Evolutionary conservation across 306 rosid species (phyloP).

Genomic region (Pyrus betulifolia): DNA sequence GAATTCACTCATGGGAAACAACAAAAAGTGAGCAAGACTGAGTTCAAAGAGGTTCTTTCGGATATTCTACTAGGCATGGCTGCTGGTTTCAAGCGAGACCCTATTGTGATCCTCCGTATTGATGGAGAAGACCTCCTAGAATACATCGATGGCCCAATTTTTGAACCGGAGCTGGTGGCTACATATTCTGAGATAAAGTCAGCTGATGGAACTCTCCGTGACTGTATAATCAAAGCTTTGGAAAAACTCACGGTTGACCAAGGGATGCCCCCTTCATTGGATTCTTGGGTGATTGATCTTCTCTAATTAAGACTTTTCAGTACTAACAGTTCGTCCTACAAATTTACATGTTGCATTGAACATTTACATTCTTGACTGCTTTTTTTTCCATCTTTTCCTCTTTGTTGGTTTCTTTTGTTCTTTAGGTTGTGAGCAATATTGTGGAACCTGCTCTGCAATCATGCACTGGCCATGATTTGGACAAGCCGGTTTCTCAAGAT

Average conservation of each 20-base stretch:
- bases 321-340: not conserved
- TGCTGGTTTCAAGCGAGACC: conserved; percentile 90
- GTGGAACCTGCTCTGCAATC: conserved; percentile 61
- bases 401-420: not conserved
- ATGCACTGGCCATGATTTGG: conserved; percentile 32
- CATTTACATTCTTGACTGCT: not conserved
- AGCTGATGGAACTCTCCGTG: conserved; percentile 37
- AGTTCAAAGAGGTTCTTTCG: conserved; percentile 86
- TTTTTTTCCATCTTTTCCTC: not conserved
- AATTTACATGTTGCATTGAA: not conserved
- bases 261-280: conserved; percentile 90
- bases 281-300: conserved; percentile 65
- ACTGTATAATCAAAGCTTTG: conserved; percentile 55
- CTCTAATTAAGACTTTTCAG: not conserved
- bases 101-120: conserved; percentile 82
- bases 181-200: conserved; percentile 42
- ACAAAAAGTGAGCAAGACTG: conserved; percentile 78
- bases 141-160: conserved; percentile 53
- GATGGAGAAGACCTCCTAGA: conserved; percentile 94
- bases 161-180: conserved; percentile 60
- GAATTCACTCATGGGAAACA: conserved; percentile 91
- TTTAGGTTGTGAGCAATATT: conserved; percentile 56
- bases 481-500: conserved; percentile 52
- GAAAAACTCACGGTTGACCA: conserved; percentile 74
- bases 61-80: conserved; percentile 95